These are phyloP conservation scores for Hevea brasiliensis DNA, from an alignment of 345 rosid species.

Conservation along the genomic window DNA sequence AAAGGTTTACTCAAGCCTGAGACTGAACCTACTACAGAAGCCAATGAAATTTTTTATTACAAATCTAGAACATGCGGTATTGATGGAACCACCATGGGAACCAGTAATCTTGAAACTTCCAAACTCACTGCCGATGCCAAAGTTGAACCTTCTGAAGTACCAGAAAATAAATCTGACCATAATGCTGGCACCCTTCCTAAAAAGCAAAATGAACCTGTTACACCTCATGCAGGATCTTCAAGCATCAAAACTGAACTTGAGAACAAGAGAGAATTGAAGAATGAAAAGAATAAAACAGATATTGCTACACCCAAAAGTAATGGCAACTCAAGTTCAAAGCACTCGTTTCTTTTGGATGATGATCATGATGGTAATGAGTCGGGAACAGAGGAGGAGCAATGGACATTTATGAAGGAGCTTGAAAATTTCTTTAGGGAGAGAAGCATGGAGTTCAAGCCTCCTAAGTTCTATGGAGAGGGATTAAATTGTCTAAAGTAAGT, in stretches of 20 bases:
- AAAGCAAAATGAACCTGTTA: conserved; percentile 22
- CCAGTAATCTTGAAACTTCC: conserved; percentile 21
- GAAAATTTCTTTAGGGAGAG: conserved; percentile 57
- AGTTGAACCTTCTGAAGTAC: conserved; percentile 25
- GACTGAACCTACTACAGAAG: conserved; percentile 22
- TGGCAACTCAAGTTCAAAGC: conserved; percentile 38
- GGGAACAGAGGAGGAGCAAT: conserved; percentile 67
- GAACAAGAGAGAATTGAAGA: conserved; percentile 31
- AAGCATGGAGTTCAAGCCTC: conserved; percentile 67
- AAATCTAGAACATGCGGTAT: conserved; percentile 24
- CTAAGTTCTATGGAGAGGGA: conserved; percentile 68
- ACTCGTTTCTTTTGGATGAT: conserved; percentile 39
- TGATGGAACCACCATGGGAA: conserved; percentile 17
- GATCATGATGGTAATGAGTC: conserved; percentile 54
- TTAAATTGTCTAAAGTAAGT: conserved; percentile 72
- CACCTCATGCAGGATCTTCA: conserved; percentile 37
- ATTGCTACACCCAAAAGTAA: conserved; percentile 26
- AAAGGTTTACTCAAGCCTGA: conserved; percentile 28
- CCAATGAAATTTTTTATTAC: conserved; percentile 22
- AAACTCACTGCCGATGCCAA: conserved; percentile 27
- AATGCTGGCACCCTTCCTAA: conserved; percentile 25
- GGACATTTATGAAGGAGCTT: conserved; percentile 55
- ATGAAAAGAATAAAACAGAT: conserved; percentile 32
- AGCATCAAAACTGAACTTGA: conserved; percentile 34
- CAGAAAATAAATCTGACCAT: conserved; percentile 28